phyloP scores from a whole-genome alignment of 306 rosid genomes.

The Abrus precatorius region DNA sequence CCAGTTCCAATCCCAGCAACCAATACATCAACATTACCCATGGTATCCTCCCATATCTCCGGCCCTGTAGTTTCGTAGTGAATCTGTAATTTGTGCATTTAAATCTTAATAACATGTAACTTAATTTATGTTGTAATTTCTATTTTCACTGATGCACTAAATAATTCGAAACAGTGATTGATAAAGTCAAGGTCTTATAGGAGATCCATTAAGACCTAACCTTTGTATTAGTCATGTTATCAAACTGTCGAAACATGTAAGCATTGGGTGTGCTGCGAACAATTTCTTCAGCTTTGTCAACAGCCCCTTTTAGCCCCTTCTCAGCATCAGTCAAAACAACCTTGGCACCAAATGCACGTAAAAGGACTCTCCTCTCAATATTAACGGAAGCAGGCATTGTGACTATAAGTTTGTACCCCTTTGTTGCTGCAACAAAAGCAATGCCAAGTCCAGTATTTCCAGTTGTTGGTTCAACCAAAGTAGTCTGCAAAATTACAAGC shows the following conservation, averaged over 20 bases:
- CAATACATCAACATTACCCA: conserved; percentile 84
- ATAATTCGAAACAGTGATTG: conserved; percentile 34
- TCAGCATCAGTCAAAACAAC: conserved; percentile 84
- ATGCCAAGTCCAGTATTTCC: conserved; percentile 96
- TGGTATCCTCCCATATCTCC: conserved; percentile 98
- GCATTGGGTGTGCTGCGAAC: conserved; percentile 72
- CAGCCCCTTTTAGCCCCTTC: conserved; percentile 92
- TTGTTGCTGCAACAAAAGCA: conserved; percentile 89
- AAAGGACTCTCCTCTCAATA: conserved; percentile 87
- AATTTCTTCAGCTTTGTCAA: conserved; percentile 92
- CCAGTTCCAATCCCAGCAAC: conserved; percentile 98
- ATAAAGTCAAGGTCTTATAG: conserved; percentile 30
- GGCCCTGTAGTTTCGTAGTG: conserved; percentile 99
- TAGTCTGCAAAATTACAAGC: conserved; percentile 63
- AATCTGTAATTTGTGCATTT: conserved; percentile 74
- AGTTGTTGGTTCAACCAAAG: conserved; percentile 94
- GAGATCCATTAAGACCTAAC: conserved; percentile 56
- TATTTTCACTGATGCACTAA: conserved; percentile 20
- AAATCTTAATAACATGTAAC: conserved; percentile 46
- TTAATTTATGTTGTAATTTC: conserved; percentile 23
- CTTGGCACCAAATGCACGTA: conserved; percentile 95
- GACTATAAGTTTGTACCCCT: conserved; percentile 85
- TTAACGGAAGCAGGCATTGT: conserved; percentile 94
- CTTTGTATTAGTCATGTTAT: conserved; percentile 80
- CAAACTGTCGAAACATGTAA: conserved; percentile 94